Evolutionary conservation across 1,139 yeast species (phyloP), one percentile per base, ranked within the genome.

Genomic region (Diutina mesorugosa): DNA sequence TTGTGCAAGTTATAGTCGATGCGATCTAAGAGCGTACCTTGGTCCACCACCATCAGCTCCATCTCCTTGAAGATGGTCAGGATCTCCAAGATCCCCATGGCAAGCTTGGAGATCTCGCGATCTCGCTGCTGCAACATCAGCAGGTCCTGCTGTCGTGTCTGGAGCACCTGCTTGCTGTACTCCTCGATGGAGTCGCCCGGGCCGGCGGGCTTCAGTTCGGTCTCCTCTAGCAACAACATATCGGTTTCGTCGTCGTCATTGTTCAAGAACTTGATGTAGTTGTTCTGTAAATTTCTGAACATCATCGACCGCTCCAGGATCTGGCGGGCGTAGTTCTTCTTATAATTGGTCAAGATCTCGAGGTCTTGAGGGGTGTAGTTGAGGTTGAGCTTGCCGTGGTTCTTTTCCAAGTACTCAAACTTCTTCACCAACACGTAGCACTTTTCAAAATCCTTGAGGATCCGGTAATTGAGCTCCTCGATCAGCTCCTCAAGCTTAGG

Each of bases 31-130:
- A 93, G 77, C 0, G 97, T 90, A 2, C 99, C 99, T 69, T 93
- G 99, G 66, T 95, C 98, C 58, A 93, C 88, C 55, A 93, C 90
- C 77, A 95, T 77, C 41, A 84, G 81, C 64, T 95, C 98, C 80
- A 93, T 81, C 66, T 95, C 98, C 67, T 88, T 87, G 72, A 93
- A 93, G 57, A 95, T 93, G 1, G 95, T 90, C 52, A 95, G 87
- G 1, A 93, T 87, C 68, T 93, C 99, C 45, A 93, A 73, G 51
- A 93, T 95, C 53, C 97, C 97, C 76, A 89, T 90, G 3, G 99
- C 98, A 58, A 95, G 78, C 63, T 86, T 87, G 35, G 87, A 86
- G 55, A 95, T 93, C 65, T 93, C 99, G 57, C 83, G 80, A 66
- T 93, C 99, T 58, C 99, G 77, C 62, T 87, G 90, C 57, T 83